These are phyloP conservation scores for Astraeus odoratus DNA, from an alignment of 768 basidiomycete species.

Conservation along the genomic window DNA sequence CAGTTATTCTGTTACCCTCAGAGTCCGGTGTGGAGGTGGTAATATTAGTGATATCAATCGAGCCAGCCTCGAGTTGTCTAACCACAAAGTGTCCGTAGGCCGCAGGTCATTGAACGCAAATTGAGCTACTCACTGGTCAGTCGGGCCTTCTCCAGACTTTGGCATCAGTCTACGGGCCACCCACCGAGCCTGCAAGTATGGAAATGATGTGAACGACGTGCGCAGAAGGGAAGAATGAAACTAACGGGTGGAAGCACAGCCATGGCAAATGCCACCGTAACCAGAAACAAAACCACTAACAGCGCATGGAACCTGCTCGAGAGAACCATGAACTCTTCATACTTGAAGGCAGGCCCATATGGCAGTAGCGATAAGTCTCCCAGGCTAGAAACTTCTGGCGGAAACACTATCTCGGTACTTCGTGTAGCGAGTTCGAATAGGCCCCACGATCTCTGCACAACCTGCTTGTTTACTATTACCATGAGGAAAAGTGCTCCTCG, in stretches of 20 bases:
- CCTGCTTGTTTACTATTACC: conserved; percentile 35
- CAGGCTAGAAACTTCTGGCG: conserved; percentile 10
- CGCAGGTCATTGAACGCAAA: neutral
- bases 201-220: neutral
- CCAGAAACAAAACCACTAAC: conserved; percentile 5
- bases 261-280: conserved; percentile 16
- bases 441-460: conserved; percentile 55
- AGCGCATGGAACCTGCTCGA: conserved; percentile 35
- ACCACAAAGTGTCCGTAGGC: neutral
- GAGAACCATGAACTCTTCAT: conserved; percentile 60
- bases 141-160: neutral
- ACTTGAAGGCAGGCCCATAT: conserved; percentile 71
- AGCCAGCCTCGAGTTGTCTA: conserved; percentile 56
- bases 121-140: neutral
- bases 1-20: conserved; percentile 32
- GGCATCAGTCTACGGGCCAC: conserved; percentile 33
- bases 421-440: conserved; percentile 32
- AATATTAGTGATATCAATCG: conserved; percentile 58
- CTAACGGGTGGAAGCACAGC: conserved; percentile 32
- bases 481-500: conserved; percentile 40
- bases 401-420: conserved; percentile 12
- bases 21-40: conserved; percentile 51
- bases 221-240: neutral
- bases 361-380: conserved; percentile 13
- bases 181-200: conserved; percentile 43